These are phyloP conservation scores for Lactarius quietus DNA, from an alignment of 768 basidiomycete species.

Conservation along the genomic window DNA sequence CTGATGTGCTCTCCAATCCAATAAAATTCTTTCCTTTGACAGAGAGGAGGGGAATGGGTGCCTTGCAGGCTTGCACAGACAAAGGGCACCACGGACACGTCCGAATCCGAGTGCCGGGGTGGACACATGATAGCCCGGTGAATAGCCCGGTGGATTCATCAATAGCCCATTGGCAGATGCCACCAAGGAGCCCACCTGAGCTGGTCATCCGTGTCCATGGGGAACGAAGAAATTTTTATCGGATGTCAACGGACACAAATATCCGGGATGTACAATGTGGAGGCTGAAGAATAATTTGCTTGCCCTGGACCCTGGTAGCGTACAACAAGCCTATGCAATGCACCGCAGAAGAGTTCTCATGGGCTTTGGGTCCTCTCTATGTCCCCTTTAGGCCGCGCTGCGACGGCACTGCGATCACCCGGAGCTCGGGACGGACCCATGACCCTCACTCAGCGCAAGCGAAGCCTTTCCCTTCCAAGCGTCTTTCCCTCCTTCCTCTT, in stretches of 20 bases:
- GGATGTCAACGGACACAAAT: background rate
- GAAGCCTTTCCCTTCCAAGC: background rate
- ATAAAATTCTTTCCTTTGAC: background rate
- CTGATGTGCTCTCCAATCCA: background rate
- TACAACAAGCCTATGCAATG: background rate
- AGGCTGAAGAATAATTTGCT: background rate
- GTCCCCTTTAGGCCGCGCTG: background rate
- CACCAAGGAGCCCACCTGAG: slow-evolving; percentile 8
- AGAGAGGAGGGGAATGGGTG: background rate
- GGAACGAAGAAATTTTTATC: background rate
- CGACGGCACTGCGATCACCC: background rate
- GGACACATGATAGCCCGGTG: background rate
- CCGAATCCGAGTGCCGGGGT: background rate
- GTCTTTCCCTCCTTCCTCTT: background rate
- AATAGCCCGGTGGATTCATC: too few species aligned
- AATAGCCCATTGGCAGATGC: background rate
- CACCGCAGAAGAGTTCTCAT: background rate
- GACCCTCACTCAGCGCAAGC: background rate
- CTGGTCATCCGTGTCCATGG: background rate
- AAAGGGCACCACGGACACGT: background rate
- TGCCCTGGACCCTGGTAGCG: background rate
- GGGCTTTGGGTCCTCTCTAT: background rate
- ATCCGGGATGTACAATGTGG: background rate
- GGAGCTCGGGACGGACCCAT: background rate
- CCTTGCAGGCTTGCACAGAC: background rate